Evolutionary conservation across 805 yeast species (phyloP).

Genomic region (Zygosaccharomyces bisporus): DNA sequence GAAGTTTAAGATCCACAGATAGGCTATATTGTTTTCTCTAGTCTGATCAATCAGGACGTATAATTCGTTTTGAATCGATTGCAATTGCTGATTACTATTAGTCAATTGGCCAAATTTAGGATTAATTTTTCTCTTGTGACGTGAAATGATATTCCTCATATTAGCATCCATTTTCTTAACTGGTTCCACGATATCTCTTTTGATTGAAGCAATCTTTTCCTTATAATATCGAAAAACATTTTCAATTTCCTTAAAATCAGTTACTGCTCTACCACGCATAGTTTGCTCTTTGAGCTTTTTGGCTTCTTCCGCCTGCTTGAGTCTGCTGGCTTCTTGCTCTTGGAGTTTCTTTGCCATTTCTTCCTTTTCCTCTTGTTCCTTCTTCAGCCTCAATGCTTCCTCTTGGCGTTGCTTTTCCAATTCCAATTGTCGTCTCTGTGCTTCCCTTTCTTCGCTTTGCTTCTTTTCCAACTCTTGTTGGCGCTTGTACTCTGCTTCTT

Average conservation of each 20-base stretch:
- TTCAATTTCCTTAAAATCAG: conserved; percentile 39
- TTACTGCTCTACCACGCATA: conserved; percentile 21
- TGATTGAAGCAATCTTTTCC: conserved; percentile 53
- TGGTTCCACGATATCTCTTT: conserved; percentile 52
- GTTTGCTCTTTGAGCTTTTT: conserved; percentile 19
- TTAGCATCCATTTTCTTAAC: conserved; percentile 48
- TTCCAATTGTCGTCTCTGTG: conserved; percentile 18
- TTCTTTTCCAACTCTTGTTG: conserved; percentile 16
- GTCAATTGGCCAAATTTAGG: conserved; percentile 93
- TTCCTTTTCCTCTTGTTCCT: conserved; percentile 27
- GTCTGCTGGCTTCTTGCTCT: conserved; percentile 18
- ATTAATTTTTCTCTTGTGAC: conserved; percentile 71
- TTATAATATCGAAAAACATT: conserved; percentile 46
- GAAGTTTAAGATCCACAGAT: conserved; percentile 72
- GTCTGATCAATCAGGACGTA: conserved; percentile 47
- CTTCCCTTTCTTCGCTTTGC: conserved; percentile 14
- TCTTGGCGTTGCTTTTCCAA: conserved; percentile 17
- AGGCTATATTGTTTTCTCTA: conserved; percentile 48
- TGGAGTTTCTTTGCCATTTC: conserved; percentile 24
- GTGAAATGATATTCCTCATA: conserved; percentile 50
- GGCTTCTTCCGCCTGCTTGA: conserved; percentile 14
- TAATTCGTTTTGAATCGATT: conserved; percentile 49
- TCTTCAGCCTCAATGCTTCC: conserved; percentile 18
- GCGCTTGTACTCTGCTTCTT: conserved; percentile 20
- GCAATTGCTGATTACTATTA: conserved; percentile 58